Evolutionary conservation across 2,329 filamentous ascomycete genomes (phyloP), one percentile per base, ranked within the genome.

Genomic region (Tolypocladium inflatum): DNA sequence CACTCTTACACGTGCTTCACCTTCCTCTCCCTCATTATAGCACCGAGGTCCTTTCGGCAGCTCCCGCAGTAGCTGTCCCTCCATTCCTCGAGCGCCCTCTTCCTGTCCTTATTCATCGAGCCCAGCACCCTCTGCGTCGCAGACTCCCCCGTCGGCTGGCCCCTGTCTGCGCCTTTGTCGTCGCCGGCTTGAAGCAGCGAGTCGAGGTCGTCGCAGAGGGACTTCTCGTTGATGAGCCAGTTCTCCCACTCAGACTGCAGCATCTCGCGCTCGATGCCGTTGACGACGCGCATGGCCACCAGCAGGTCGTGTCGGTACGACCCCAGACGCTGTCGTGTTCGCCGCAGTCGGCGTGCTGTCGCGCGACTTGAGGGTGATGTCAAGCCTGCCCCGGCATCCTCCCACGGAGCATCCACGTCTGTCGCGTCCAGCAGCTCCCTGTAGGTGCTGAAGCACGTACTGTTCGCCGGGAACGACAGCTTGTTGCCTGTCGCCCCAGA

Each of bases 161-260:
- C 62, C 57, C 58, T 61, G 54, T 56, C 60, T 45, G 57, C 55
- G 30, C 45, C 38, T 5, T 60, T 62, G 51, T 61, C 58, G 4
- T 67, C 62, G 48, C 68, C 68, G 4, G 62, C 55, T 11, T 66
- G 58, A 23, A 88, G 70, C 66, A 80, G 71, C 38, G 67, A 68
- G 33, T 77, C 74, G 7, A 83, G 76, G 67, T 88, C 82, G 58
- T 84, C 83, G 71, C 94, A 99, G 54, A 89, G 83, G 39, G 79
- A 73, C 62, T 85, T 87, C 74, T 99, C 94, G 63, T 90, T 87
- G 3, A 82, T 73, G 37, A 97, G 80, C 92, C 93, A 99, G 62
- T 90, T 89, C 75, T 96, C 92, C 87, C 91, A 99, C 71, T 97
- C 93, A 0, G 88, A 88, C 66, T 85, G 83, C 57, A 97, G 73